Evolutionary conservation across 805 yeast genomes (phyloP).

Genomic region (Wickerhamomyces strasburgensis): DNA sequence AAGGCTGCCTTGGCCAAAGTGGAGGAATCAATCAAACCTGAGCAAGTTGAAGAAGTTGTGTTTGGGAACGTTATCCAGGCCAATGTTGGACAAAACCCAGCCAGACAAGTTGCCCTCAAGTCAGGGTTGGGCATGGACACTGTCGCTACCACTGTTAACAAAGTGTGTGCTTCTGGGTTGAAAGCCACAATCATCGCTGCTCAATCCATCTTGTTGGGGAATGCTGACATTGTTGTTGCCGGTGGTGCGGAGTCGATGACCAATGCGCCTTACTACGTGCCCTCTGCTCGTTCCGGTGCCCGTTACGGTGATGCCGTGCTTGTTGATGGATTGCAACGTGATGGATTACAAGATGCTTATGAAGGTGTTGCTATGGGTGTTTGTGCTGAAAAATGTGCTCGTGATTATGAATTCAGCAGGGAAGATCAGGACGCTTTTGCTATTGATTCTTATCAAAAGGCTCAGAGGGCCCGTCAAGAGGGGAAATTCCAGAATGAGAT

Average conservation of each 20-base stretch:
- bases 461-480: slow-evolving; percentile 69
- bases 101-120: slow-evolving; percentile 91
- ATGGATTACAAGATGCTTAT: slow-evolving; percentile 92
- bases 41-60: slow-evolving; percentile 79
- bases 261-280: slow-evolving; percentile 88
- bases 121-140: slow-evolving; percentile 80
- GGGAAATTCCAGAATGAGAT: slow-evolving; percentile 85
- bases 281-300: slow-evolving; percentile 80
- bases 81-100: slow-evolving; percentile 95
- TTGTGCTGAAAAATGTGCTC: slow-evolving; percentile 95
- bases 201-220: slow-evolving; percentile 82
- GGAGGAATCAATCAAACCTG: slow-evolving; percentile 73
- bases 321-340: slow-evolving; percentile 87
- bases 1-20: slow-evolving; percentile 80
- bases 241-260: slow-evolving; percentile 99
- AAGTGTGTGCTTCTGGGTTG: slow-evolving; percentile 96
- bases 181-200: slow-evolving; percentile 89
- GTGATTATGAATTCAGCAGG: slow-evolving; percentile 70
- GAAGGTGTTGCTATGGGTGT: slow-evolving; percentile 90
- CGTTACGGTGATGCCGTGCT: slow-evolving; percentile 79
- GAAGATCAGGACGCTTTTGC: slow-evolving; percentile 91
- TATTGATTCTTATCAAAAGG: slow-evolving; percentile 76
- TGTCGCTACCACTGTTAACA: slow-evolving; percentile 88
- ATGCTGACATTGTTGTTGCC: slow-evolving; percentile 88
- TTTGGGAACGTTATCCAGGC: slow-evolving; percentile 94